phyloP scores from a whole-genome alignment of 2,329 filamentous ascomycete species.

The Ophiostoma tasmaniense region DNA sequence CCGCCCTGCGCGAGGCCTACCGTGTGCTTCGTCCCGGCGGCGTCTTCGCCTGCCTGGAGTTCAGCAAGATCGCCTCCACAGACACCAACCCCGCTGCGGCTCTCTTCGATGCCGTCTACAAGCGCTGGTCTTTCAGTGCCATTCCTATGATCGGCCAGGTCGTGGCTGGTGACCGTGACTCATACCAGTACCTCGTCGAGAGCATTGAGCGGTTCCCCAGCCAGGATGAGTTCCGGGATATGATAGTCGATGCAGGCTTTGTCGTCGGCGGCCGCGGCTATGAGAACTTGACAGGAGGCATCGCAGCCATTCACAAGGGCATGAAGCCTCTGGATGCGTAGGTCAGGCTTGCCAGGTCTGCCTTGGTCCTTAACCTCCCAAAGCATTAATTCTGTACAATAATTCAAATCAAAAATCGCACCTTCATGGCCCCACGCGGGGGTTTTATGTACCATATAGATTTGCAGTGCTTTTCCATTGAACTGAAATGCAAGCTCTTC shows the following conservation, averaged over 20 bases:
- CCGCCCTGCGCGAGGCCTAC: constrained; percentile 72
- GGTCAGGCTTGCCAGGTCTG: background rate
- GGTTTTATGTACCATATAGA: background rate
- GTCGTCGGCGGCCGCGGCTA: constrained; percentile 72
- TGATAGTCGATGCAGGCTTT: constrained; percentile 82
- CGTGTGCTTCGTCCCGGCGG: constrained; percentile 89
- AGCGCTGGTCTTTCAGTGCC: constrained; percentile 88
- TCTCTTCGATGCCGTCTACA: constrained; percentile 80
- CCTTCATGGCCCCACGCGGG: background rate
- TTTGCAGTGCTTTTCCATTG: background rate
- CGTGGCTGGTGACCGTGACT: constrained; percentile 86
- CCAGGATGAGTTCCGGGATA: constrained; percentile 72
- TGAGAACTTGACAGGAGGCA: constrained; percentile 84
- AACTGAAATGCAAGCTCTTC: background rate
- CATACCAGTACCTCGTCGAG: constrained; percentile 97
- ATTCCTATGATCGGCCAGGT: constrained; percentile 94
- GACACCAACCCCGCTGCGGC: constrained; percentile 44
- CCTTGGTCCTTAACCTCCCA: background rate
- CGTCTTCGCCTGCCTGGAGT: constrained; percentile 93
- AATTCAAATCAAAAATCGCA: background rate
- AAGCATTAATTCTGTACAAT: background rate
- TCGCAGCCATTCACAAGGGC: constrained; percentile 93
- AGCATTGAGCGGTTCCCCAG: constrained; percentile 90
- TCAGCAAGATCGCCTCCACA: constrained; percentile 61
- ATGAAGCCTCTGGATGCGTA: constrained; percentile 59